Base-by-base conservation (phyloP, 2,329 filamentous ascomycete species). In the Paraconiothyrium sp. region DNA sequence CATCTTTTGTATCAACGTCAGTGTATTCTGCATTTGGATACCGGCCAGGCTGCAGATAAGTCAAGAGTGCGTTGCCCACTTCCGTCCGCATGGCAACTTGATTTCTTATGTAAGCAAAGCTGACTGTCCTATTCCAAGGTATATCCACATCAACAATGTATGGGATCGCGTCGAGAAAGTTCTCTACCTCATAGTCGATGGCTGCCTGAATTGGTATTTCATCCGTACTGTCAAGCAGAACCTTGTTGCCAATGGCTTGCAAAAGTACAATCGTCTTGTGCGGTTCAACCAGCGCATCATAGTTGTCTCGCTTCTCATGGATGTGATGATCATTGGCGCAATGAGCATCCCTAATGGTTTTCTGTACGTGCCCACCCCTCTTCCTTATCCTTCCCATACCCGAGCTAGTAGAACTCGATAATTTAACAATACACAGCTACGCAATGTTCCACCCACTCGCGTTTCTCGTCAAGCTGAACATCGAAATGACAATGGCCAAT, bases 401-500 rank as follows among this genome's bases (percentile, higher is more conserved):
- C 7, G 13, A 32, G n/a, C 49, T 16, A 32, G 35, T 20, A n/a
- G 39, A 16, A 41, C 1, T 11, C 39, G n/a, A 41, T 41, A 2
- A 4, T 46, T 10, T 30, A 27, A 11, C 20, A 20, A 10, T 1
- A 13, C 7, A 30, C 50, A 79, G 75, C 20, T 85, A 84, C 70
- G 77, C 84, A 27, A 82, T 84, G 66, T 82, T 84, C 65, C 82
- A 84, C 58, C 84, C 84, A 0, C 73, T 85, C 3, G 83, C 79
- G 9, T 84, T 82, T 66, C 73, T 83, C 27, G 73, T 83, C 61
- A 85, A 85, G 64, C 75, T 85, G 22, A 78, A 83, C 64, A 84
- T 85, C 68, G 83, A 84, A 65, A 82, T 85, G 78, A 81, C 79
- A 54, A 82, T 85, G 79, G 82, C 83, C 61, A 81, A 83, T 57